Conservation (phyloP, 805 yeast species). For the Saccharomycopsis fodiens region DNA sequence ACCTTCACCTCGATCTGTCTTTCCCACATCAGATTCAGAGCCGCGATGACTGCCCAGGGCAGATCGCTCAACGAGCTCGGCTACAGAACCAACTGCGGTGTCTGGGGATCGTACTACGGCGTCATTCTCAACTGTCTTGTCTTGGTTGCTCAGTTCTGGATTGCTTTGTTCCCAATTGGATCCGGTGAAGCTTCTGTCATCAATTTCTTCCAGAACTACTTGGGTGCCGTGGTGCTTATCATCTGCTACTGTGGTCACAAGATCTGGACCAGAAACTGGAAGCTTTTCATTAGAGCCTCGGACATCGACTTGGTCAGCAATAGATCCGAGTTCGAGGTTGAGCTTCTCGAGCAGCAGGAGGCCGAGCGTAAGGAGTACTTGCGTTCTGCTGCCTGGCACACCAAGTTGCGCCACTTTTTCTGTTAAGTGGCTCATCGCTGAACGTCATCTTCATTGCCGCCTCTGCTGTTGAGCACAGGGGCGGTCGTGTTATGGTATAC, state of each 20-base stretch:
- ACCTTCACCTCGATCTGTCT: constrained; percentile 56
- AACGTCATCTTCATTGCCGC: no score
- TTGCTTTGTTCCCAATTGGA: constrained; percentile 54
- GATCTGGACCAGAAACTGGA: constrained; percentile 34
- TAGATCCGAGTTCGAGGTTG: constrained; percentile 33
- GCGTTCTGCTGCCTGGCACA: constrained; percentile 17
- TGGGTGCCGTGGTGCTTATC: constrained; percentile 38
- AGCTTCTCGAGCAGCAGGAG: constrained; percentile 24
- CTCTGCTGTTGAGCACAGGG: no score
- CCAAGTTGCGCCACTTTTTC: constrained; percentile 16
- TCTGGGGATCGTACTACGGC: constrained; percentile 47
- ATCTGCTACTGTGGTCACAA: constrained; percentile 46
- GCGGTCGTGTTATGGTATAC: no score
- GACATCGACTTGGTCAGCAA: constrained; percentile 41
- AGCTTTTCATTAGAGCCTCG: constrained; percentile 29
- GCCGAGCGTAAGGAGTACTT: constrained; percentile 45
- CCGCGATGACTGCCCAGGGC: constrained; percentile 49
- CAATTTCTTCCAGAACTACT: constrained; percentile 46
- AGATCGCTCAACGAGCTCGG: constrained; percentile 44
- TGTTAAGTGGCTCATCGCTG: constrained; percentile 12
- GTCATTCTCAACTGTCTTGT: constrained; percentile 41
- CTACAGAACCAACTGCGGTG: constrained; percentile 43
- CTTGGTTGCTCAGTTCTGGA: constrained; percentile 56
- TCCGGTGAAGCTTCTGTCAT: constrained; percentile 31
- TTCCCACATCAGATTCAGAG: constrained; percentile 51